Conservation (phyloP, 306 rosid species). For the Carpinus fangiana region DNA sequence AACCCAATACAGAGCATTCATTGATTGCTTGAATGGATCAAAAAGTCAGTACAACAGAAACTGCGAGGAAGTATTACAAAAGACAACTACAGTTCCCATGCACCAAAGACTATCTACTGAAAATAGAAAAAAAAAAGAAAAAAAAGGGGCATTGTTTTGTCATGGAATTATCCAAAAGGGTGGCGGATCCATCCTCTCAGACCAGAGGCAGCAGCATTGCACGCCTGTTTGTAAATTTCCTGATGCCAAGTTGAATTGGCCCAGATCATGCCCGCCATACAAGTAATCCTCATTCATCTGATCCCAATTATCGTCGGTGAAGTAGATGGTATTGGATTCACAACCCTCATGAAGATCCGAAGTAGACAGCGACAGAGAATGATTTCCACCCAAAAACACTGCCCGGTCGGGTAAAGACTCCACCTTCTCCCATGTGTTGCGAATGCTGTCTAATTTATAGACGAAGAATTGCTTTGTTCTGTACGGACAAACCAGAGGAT, state of each 20-base stretch:
- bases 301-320: conserved; percentile 9
- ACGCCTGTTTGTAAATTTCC: background rate
- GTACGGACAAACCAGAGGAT: background rate
- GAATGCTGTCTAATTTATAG: background rate
- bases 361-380: background rate
- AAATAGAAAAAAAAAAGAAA: too few species aligned
- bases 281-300: background rate
- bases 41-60: too few species aligned
- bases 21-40: too few species aligned
- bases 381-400: conserved; percentile 16
- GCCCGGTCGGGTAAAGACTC: background rate
- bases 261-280: conserved; percentile 17
- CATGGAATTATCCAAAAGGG: conserved; percentile 16
- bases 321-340: conserved; percentile 19
- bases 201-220: too few species aligned
- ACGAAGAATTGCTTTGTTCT: conserved; percentile 15
- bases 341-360: background rate
- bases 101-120: background rate
- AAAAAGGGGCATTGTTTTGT: too few species aligned
- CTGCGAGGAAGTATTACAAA: too few species aligned
- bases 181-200: background rate
- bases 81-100: background rate
- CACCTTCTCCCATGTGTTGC: conserved; percentile 13
- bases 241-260: conserved; percentile 1
- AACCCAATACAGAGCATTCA: too few species aligned